phyloP scores from a whole-genome alignment of 176 grass and related monocot species.

The Rhipidocladum racemiflorum region DNA sequence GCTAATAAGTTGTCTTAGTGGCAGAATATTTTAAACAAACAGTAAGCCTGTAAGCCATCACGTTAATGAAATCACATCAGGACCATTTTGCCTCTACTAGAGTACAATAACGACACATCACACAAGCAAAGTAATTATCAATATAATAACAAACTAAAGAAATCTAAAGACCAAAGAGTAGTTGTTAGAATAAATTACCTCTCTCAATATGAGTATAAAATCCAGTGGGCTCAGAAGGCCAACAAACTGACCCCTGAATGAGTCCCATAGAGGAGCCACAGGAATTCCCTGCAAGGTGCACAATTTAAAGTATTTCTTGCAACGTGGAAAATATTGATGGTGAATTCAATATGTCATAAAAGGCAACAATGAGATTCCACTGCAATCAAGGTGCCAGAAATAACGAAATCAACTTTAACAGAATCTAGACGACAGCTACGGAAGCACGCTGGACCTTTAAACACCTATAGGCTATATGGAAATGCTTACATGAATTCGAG shows the following conservation, averaged over 20 bases:
- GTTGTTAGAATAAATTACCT: conserved; percentile 52
- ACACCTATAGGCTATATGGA: neutral
- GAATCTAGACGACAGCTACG: neutral
- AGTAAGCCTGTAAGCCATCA: neutral
- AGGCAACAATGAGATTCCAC: neutral
- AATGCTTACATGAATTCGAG: neutral
- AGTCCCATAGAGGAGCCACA: conserved; percentile 97
- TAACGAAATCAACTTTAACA: neutral
- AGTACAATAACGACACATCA: conserved; percentile 7
- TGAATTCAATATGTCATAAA: conserved; percentile 7
- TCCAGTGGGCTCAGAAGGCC: conserved; percentile 84
- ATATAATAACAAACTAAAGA: neutral
- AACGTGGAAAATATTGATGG: neutral
- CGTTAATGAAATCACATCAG: neutral
- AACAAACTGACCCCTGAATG: conserved; percentile 77
- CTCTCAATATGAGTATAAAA: conserved; percentile 94
- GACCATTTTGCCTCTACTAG: neutral
- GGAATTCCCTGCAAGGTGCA: conserved; percentile 74
- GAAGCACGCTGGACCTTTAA: neutral
- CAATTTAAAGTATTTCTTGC: neutral
- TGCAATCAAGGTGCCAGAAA: conserved; percentile 15
- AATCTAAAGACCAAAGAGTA: conserved; percentile 19
- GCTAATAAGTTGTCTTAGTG: conserved; percentile 1
- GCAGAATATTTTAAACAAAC: neutral
- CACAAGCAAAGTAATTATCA: neutral